Base-by-base conservation (phyloP, 345 rosid species). In the Barbarea vulgaris region DNA sequence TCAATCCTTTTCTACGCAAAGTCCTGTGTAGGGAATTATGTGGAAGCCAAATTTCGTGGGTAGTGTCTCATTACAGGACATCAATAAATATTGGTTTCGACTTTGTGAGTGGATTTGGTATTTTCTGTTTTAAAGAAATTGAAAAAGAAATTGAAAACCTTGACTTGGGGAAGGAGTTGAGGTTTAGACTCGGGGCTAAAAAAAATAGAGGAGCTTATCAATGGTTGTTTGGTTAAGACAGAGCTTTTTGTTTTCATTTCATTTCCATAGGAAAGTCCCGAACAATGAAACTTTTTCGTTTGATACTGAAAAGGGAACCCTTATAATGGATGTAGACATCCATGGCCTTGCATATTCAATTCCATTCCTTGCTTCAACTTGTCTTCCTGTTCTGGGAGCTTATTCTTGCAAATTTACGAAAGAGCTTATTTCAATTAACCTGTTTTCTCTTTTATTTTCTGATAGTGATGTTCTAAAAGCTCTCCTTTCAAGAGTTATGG, bases 401-500 rank as follows among this genome's bases (percentile, higher is more conserved):
- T 41, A 17, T 48, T 31, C 21, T 69, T 64, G 60, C 76, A 36
- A 9, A 37, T 37, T 18, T 60, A 18, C 14, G 46, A 34, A 21
- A 64, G 13, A 56, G 48, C 67, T 77, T 13, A 71, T 39, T 28
- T 37, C 64, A 52, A 15, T 39, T 27, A 34, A 33, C 46, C n/a
- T 47, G 11, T 58, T 50, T 44, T 67, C 10, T 31, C 7, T 41
- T 14, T 14, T 71, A 39, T 48, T 83, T 77, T 84, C 64, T 79
- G 41, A 77, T 79, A 94, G 97, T 55, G 72, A 47, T 78, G 82
- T 84, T 64, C 78, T 94, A 77, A 87, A 83, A 82, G 91, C 85
- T 84, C 91, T 94, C 68, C 87, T 91, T 70, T 75, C 80, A 81
- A 87, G 80, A 83, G 80, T 90, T 76, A 81, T 90, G 72, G 87